These are phyloP conservation scores for Lumnitzera littorea DNA, from an alignment of 345 rosid genomes.

Conservation along the genomic window DNA sequence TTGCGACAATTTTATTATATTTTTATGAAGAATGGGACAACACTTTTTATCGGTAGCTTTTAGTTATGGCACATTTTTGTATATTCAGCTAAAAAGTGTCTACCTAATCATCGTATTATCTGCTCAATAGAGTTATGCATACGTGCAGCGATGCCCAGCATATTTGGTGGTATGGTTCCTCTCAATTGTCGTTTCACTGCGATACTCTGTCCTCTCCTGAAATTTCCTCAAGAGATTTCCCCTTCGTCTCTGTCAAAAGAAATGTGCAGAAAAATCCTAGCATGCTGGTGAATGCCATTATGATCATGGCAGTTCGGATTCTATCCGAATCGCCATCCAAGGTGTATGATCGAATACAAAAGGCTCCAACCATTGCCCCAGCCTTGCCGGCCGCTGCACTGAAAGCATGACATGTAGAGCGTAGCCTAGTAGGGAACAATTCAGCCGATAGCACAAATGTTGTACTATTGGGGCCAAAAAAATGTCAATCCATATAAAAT, in stretches of 20 bases:
- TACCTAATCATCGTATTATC: too few species aligned
- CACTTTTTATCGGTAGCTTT: too few species aligned
- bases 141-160: too few species aligned
- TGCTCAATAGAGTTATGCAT: too few species aligned
- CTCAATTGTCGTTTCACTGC: not conserved
- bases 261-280: conserved; percentile 48
- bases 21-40: too few species aligned
- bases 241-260: conserved; percentile 39
- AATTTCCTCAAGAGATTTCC: conserved; percentile 47
- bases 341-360: conserved; percentile 38
- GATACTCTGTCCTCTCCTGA: conserved; percentile 44
- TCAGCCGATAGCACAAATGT: conserved; percentile 57
- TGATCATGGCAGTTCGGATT: conserved; percentile 24
- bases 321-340: conserved; percentile 4
- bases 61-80: too few species aligned
- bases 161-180: too few species aligned
- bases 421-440: conserved; percentile 43
- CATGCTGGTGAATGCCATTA: conserved; percentile 39
- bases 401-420: conserved; percentile 52
- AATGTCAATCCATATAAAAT: conserved; percentile 39
- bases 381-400: conserved; percentile 58
- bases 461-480: conserved; percentile 57
- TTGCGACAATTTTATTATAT: too few species aligned
- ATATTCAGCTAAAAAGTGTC: too few species aligned
- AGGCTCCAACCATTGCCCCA: conserved; percentile 48